Base-by-base conservation (phyloP, 2,329 filamentous ascomycete species). In the Aspergillus sojae region DNA sequence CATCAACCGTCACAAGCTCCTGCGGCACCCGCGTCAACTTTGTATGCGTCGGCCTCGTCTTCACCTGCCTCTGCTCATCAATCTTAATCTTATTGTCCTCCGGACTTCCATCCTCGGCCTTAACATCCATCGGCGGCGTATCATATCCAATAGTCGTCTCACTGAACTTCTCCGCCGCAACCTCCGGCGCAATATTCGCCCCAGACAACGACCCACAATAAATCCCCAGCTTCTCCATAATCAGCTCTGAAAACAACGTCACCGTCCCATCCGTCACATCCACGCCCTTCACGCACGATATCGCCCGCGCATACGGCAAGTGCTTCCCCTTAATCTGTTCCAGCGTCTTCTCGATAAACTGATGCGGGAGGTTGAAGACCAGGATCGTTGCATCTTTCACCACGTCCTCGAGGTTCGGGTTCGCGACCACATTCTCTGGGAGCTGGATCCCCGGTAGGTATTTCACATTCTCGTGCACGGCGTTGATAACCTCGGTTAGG, bases 61-160 rank as follows among this genome's bases (percentile, higher is more conserved):
- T 89, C 68, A 83, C 87, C 76, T 92, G 88, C 66, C 84, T 82
- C 65, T 86, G 73, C 58, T 77, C 72, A 7, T 74, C 71, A 11
- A 77, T 78, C 43, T 86, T 78, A 23, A 65, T 45, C n/a, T 62
- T 45, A 34, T 68, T 67, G 4, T 82, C 75, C 53, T 82, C 79
- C 23, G 80, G 84, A 81, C 68, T 84, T 23, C 80, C 69, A 46
- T 68, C 56, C 68, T 73, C 87, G 60, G 88, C 86, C 68, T 89
- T 86, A 69, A 90, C 93, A 79, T 96, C 93, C 82, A 95, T 88
- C 4, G 87, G 85, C 1, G 93, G 94, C 21, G 94, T 93, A 74
- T 96, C 92, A 78, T 97, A 97, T 34, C 93, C 94, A 61, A 97
- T 89, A 14, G 94, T 97, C 1, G 94, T 97, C 81, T 97, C 94